Evolutionary conservation across 2,329 filamentous ascomycete genomes (phyloP).

Genomic region (Pseudogymnoascus sp.): DNA sequence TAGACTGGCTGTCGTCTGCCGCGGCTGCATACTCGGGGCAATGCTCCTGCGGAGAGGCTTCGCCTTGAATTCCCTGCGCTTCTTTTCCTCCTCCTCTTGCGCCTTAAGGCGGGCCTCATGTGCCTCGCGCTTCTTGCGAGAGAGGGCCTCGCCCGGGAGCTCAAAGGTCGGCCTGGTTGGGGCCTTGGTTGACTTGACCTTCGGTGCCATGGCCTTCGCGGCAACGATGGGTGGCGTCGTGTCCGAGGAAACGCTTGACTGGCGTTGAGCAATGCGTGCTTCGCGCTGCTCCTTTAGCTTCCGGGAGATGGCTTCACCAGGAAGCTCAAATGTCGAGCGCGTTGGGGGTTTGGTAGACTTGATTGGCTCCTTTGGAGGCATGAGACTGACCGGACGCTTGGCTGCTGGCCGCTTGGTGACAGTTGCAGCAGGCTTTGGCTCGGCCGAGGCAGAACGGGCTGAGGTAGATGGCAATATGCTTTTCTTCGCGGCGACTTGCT

Average conservation of each 20-base stretch:
- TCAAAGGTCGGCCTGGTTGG: constrained; percentile 51
- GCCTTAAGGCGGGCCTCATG: constrained; percentile 46
- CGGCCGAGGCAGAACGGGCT: background rate
- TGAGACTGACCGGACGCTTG: constrained; percentile 36
- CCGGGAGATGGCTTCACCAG: constrained; percentile 52
- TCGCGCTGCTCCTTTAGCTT: constrained; percentile 51
- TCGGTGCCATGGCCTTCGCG: constrained; percentile 33
- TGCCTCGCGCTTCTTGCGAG: constrained; percentile 41
- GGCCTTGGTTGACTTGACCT: constrained; percentile 43
- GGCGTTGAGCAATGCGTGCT: constrained; percentile 39
- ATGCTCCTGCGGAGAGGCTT: constrained; percentile 43
- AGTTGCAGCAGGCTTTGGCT: background rate
- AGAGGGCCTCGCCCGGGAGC: constrained; percentile 54
- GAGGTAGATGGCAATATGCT: background rate
- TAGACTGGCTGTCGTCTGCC: constrained; percentile 51
- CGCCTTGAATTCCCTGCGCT: constrained; percentile 56
- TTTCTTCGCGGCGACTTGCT: background rate
- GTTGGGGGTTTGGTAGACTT: constrained; percentile 50
- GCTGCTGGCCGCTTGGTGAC: constrained; percentile 12
- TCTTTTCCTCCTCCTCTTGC: constrained; percentile 52
- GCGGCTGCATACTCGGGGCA: constrained; percentile 33
- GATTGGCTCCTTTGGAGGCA: constrained; percentile 33
- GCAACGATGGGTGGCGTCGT: constrained; percentile 31
- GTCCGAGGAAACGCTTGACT: constrained; percentile 22
- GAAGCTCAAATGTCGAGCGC: constrained; percentile 51